These are phyloP conservation scores for Acidiella bohemica DNA, from an alignment of 495 filamentous ascomycete genomes.

Conservation along the genomic window DNA sequence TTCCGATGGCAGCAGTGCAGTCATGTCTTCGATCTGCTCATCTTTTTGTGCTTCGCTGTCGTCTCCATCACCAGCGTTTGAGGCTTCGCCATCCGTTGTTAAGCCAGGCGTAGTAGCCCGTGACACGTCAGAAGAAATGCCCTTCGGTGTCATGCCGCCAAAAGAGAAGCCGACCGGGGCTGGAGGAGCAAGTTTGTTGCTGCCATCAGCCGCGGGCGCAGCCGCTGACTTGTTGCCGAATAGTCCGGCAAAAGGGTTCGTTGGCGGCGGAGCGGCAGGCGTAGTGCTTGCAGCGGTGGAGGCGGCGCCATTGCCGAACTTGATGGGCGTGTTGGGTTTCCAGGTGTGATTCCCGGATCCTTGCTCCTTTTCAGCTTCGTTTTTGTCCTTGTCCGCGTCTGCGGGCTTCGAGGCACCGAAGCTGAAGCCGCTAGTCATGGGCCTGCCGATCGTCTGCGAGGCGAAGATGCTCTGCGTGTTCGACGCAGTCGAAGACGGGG, in stretches of 20 bases:
- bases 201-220: background rate
- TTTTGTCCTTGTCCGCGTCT: background rate
- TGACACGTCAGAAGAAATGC: constrained; percentile 8
- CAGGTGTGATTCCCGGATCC: constrained; percentile 14
- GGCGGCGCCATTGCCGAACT: constrained; percentile 17
- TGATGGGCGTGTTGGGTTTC: constrained; percentile 20
- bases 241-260: constrained; percentile 4
- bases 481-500: background rate
- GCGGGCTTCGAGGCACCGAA: constrained; percentile 1
- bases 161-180: constrained; percentile 18
- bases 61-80: constrained; percentile 12
- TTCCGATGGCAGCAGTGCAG: constrained; percentile 16
- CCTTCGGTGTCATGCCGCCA: constrained; percentile 8
- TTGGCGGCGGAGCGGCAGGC: constrained; percentile 12
- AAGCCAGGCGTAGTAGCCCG: constrained; percentile 22
- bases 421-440: background rate
- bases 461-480: background rate
- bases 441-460: background rate
- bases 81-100: constrained; percentile 19
- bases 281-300: constrained; percentile 9
- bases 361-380: constrained; percentile 6
- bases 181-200: constrained; percentile 8
- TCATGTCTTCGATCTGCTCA: constrained; percentile 18
- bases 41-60: constrained; percentile 12
- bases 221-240: constrained; percentile 6